phyloP scores from a whole-genome alignment of 2,329 filamentous ascomycete species.

The Plenodomus biglobosus region DNA sequence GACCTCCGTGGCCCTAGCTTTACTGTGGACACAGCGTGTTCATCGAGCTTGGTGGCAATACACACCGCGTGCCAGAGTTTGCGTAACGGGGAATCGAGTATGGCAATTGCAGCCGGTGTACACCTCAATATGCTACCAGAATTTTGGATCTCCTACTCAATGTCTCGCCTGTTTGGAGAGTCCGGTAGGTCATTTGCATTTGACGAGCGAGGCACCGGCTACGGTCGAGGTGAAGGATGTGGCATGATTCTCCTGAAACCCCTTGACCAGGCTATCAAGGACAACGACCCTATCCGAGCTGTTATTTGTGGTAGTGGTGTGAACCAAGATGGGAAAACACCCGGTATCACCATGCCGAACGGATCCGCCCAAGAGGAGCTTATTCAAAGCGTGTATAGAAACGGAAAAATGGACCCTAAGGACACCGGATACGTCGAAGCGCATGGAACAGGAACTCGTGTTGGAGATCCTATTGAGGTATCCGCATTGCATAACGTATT shows the following conservation, averaged over 20 bases:
- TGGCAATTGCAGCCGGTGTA: conserved; percentile 22
- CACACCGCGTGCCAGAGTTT: conserved; percentile 29
- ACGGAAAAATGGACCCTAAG: conserved; percentile 24
- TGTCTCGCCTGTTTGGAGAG: conserved; percentile 27
- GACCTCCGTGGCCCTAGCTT: conserved; percentile 34
- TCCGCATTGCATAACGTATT: conserved; percentile 27
- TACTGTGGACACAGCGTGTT: conserved; percentile 40
- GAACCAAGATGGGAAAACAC: conserved; percentile 58
- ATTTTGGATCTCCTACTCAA: conserved; percentile 27
- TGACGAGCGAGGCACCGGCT: conserved; percentile 60
- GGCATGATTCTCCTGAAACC: conserved; percentile 62
- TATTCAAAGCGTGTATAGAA: conserved; percentile 24
- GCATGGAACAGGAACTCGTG: conserved; percentile 59
- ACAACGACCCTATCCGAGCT: conserved; percentile 56
- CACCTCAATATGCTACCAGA: conserved; percentile 28
- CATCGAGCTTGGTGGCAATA: conserved; percentile 24
- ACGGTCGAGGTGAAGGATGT: conserved; percentile 65
- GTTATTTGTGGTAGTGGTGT: conserved; percentile 44
- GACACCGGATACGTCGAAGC: conserved; percentile 36
- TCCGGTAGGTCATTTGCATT: conserved; percentile 39
- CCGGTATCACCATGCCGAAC: conserved; percentile 61
- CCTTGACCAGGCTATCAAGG: conserved; percentile 58
- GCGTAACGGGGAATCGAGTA: conserved; percentile 24
- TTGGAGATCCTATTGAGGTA: conserved; percentile 41
- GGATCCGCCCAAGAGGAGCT: conserved; percentile 49